Evolutionary conservation across 2,329 filamentous ascomycete genomes (phyloP).

Genomic region (Monosporascus sp.): DNA sequence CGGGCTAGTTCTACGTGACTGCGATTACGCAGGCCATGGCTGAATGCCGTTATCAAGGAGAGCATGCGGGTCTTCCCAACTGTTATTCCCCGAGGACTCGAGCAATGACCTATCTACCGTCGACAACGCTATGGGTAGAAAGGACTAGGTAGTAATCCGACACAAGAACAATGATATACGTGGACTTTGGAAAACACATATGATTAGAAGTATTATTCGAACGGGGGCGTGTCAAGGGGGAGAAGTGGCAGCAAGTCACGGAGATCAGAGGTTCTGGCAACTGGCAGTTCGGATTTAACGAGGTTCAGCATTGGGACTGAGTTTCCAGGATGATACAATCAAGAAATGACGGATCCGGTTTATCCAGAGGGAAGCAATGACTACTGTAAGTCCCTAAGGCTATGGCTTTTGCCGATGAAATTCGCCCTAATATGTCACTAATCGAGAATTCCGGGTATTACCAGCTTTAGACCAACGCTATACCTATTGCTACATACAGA

Average conservation of each 20-base stretch:
- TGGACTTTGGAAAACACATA: constrained; percentile 8
- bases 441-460: too few relatives aligned
- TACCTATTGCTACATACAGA: too few relatives aligned
- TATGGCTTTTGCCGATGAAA: too few relatives aligned
- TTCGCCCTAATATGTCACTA: too few relatives aligned
- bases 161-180: constrained; percentile 28
- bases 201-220: constrained; percentile 12
- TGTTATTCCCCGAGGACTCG: constrained; percentile 14
- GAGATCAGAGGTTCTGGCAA: constrained; percentile 25
- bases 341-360: neutral
- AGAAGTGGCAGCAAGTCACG: constrained; percentile 25
- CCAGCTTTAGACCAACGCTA: too few relatives aligned
- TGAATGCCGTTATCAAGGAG: constrained; percentile 11
- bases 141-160: constrained; percentile 25
- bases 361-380: too few relatives aligned
- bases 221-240: constrained; percentile 24
- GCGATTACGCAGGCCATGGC: constrained; percentile 31
- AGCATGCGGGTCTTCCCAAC: too few relatives aligned
- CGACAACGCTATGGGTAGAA: constrained; percentile 2
- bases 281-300: constrained; percentile 30
- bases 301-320: constrained; percentile 26
- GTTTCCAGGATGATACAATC: constrained; percentile 10
- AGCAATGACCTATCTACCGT: constrained; percentile 26
- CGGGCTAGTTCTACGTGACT: constrained; percentile 26
- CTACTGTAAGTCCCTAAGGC: too few relatives aligned